These are phyloP conservation scores for Pseudohalonectria lignicola DNA, from an alignment of 2,329 filamentous ascomycete species.

Conservation along the genomic window DNA sequence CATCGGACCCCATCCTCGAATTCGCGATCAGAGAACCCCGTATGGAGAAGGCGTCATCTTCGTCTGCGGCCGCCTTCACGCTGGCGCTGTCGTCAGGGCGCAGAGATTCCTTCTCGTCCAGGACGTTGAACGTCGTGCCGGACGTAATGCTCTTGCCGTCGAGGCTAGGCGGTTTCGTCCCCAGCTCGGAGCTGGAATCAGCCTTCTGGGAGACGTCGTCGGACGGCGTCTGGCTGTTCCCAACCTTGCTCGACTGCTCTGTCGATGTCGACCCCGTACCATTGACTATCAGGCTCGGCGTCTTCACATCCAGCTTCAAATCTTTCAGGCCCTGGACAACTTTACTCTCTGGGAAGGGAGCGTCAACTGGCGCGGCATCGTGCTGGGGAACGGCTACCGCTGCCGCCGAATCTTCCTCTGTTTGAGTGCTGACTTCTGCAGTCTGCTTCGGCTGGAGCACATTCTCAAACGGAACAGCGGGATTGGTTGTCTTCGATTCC, in stretches of 20 bases:
- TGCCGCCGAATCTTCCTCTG: no score
- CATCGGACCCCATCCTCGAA: constrained; percentile 75
- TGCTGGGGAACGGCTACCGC: no score
- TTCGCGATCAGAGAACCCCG: constrained; percentile 64
- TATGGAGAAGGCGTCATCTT: constrained; percentile 76
- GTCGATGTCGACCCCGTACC: constrained; percentile 29
- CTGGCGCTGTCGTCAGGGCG: constrained; percentile 93
- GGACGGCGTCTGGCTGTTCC: constrained; percentile 33
- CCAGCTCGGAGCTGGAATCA: constrained; percentile 53
- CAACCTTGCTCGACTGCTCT: constrained; percentile 19
- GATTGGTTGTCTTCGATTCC: neutral
- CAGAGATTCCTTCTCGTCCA: constrained; percentile 93
- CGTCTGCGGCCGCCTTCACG: constrained; percentile 75
- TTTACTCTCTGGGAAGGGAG: constrained; percentile 7
- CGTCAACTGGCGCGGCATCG: no score
- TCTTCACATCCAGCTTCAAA: constrained; percentile 15
- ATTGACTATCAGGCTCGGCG: constrained; percentile 36
- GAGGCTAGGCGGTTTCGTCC: constrained; percentile 76
- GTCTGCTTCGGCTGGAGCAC: no score
- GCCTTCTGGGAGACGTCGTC: constrained; percentile 45
- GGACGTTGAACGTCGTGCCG: constrained; percentile 76
- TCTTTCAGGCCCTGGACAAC: constrained; percentile 17
- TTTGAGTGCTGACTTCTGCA: no score
- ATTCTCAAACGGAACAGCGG: no score
- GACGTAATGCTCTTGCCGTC: constrained; percentile 94